These are phyloP conservation scores for Lachnellula occidentalis DNA, from an alignment of 2,329 filamentous ascomycete genomes.

Conservation along the genomic window DNA sequence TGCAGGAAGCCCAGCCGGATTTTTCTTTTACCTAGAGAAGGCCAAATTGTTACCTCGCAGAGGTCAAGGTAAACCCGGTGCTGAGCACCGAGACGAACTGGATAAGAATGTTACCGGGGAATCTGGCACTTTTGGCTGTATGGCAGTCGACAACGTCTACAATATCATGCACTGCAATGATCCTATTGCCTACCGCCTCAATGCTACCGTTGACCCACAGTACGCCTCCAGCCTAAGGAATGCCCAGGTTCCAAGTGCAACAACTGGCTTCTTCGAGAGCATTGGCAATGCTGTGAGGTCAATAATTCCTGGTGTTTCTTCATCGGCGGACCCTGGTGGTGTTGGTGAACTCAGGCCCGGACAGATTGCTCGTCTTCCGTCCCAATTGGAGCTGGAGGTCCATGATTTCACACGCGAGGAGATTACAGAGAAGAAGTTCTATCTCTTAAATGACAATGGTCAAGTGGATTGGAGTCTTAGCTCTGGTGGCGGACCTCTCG, in stretches of 20 bases:
- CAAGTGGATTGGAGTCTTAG: slow-evolving; percentile 89
- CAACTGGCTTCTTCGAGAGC: slow-evolving; percentile 58
- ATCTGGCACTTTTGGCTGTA: slow-evolving; percentile 75
- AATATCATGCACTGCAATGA: slow-evolving; percentile 71
- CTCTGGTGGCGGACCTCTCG: slow-evolving; percentile 78
- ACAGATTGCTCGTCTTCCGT: slow-evolving; percentile 46
- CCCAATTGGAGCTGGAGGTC: slow-evolving; percentile 82
- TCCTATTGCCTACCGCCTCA: slow-evolving; percentile 86
- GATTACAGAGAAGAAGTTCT: slow-evolving; percentile 82
- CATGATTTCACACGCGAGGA: slow-evolving; percentile 93
- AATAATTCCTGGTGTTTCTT: slow-evolving; percentile 49
- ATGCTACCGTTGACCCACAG: slow-evolving; percentile 76
- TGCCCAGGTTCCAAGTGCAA: slow-evolving; percentile 72
- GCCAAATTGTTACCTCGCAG: slow-evolving; percentile 67
- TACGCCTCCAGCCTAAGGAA: slow-evolving; percentile 74
- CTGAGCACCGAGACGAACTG: slow-evolving; percentile 55
- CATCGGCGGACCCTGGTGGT: slow-evolving; percentile 32
- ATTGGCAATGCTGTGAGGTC: slow-evolving; percentile 58
- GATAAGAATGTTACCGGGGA: slow-evolving; percentile 65
- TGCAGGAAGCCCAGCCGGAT: slow-evolving; percentile 82
- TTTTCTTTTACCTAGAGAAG: slow-evolving; percentile 84
- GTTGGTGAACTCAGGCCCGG: slow-evolving; percentile 32
- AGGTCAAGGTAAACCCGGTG: slow-evolving; percentile 69
- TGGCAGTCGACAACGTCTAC: slow-evolving; percentile 94
- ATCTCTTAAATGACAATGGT: slow-evolving; percentile 88